phyloP scores from a whole-genome alignment of 176 grass and related monocot species.

The Calamus simplicifolius region DNA sequence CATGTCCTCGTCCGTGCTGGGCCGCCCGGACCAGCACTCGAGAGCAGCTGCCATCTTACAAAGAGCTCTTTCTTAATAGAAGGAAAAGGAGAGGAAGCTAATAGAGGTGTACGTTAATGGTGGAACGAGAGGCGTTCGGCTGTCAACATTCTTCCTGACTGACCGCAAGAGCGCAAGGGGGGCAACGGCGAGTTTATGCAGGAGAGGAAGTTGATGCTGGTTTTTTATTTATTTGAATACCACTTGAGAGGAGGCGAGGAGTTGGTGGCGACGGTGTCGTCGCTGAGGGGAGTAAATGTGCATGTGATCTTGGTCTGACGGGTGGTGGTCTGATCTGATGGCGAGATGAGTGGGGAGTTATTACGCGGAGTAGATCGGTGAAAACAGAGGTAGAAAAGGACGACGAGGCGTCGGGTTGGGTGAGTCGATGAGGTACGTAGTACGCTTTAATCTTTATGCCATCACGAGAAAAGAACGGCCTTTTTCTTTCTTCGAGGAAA shows the following conservation, averaged over 20 bases:
- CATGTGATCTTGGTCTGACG: conserved; percentile 26
- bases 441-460: conserved; percentile 24
- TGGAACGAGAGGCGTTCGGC: no score
- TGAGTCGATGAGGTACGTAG: background rate
- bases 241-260: background rate
- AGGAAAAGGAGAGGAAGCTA: background rate
- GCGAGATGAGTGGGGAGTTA: no score
- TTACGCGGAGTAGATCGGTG: no score
- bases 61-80: background rate
- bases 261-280: background rate
- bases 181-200: no score
- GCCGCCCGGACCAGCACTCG: conserved; percentile 97
- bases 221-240: no score
- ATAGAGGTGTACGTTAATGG: no score
- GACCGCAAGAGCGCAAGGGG: no score
- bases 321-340: background rate
- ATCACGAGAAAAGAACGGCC: conserved; percentile 37
- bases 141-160: no score
- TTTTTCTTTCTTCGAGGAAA: background rate
- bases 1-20: conserved; percentile 97
- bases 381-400: background rate
- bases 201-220: no score
- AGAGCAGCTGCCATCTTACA: conserved; percentile 73
- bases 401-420: no score
- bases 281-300: conserved; percentile 2